These are phyloP conservation scores for Globisporangium iwayamae DNA, from an alignment of 352 stramenopile species.

Conservation along the genomic window DNA sequence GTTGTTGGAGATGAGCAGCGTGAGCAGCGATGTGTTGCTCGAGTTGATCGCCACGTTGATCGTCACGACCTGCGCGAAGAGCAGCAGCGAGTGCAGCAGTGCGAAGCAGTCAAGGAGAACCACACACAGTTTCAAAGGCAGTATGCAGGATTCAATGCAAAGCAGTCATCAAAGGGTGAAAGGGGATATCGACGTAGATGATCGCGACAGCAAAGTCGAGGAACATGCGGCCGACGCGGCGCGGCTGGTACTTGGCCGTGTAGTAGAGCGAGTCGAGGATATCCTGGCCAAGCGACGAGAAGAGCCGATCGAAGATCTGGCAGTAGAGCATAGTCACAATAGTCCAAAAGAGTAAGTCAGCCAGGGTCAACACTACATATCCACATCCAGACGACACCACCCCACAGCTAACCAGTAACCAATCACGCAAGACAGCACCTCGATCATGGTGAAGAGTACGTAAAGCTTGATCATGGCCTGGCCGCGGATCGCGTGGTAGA, in stretches of 20 bases:
- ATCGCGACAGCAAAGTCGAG: slow-evolving; percentile 75
- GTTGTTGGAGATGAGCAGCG: slow-evolving; percentile 96
- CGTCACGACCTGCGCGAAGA: slow-evolving; percentile 97
- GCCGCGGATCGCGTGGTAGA: slow-evolving; percentile 98
- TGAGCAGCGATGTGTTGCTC: slow-evolving; percentile 92
- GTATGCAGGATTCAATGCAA: background rate
- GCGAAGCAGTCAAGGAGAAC: slow-evolving; percentile 29
- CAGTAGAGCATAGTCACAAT: background rate
- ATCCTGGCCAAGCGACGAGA: slow-evolving; percentile 96
- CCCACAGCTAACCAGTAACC: background rate
- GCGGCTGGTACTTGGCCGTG: slow-evolving; percentile 76
- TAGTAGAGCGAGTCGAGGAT: slow-evolving; percentile 95
- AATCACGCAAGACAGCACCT: slow-evolving; percentile 31
- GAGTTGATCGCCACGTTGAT: slow-evolving; percentile 97
- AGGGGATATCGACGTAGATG: slow-evolving; percentile 71
- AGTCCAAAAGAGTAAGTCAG: background rate
- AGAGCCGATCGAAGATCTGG: slow-evolving; percentile 95
- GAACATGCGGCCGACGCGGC: slow-evolving; percentile 63
- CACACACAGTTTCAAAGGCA: background rate
- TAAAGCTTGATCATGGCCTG: slow-evolving; percentile 99
- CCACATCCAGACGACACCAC: background rate
- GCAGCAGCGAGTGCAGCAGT: slow-evolving; percentile 90
- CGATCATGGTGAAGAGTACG: slow-evolving; percentile 97
- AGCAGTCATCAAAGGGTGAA: background rate
- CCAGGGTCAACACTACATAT: background rate